Evolutionary conservation across 495 filamentous ascomycete species (phyloP).

Genomic region (Penicillium angulare): DNA sequence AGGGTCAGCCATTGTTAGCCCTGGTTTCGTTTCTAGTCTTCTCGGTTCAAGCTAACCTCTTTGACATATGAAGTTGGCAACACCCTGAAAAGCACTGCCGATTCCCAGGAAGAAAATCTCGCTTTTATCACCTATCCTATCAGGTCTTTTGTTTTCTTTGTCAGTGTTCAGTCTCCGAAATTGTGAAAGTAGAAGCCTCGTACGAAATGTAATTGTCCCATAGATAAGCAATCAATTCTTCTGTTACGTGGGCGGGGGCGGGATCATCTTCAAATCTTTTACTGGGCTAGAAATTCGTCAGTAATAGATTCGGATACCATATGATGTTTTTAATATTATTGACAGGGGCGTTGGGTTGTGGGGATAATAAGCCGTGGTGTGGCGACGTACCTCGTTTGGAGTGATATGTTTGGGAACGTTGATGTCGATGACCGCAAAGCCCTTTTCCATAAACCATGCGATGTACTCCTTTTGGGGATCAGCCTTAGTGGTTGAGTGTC

Average conservation of each 20-base stretch:
- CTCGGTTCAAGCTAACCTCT: conserved; percentile 47
- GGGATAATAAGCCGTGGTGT: background rate
- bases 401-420: conserved; percentile 79
- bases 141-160: conserved; percentile 42
- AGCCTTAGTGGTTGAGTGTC: conserved; percentile 57
- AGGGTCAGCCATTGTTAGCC: too few species aligned
- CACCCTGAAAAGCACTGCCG: conserved; percentile 69
- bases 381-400: conserved; percentile 25
- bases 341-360: background rate
- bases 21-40: too few species aligned
- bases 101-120: conserved; percentile 82
- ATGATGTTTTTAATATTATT: background rate
- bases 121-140: conserved; percentile 59
- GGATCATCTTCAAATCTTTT: conserved; percentile 44
- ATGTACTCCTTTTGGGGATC: conserved; percentile 77
- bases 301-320: too few species aligned
- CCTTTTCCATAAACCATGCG: conserved; percentile 71
- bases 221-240: conserved; percentile 78
- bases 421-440: conserved; percentile 81
- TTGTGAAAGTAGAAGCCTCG: background rate
- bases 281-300: conserved; percentile 12
- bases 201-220: conserved; percentile 98
- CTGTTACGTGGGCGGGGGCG: conserved; percentile 50
- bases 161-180: background rate
- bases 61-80: conserved; percentile 66